Evolutionary conservation across 1,284 basidiomycete genomes (phyloP).

Genomic region (Fomes fomentarius): DNA sequence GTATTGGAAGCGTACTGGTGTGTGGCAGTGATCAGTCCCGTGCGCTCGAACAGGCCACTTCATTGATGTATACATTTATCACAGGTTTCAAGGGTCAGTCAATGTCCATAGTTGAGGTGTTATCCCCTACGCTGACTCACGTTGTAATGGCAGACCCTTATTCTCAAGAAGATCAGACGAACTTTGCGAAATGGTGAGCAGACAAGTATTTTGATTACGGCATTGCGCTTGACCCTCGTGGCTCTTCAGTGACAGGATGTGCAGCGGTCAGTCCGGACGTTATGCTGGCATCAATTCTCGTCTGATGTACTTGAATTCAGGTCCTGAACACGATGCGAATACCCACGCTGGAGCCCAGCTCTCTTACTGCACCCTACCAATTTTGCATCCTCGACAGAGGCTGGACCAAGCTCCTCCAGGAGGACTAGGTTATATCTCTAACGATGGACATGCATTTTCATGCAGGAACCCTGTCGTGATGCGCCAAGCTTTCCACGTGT

Average conservation of each 20-base stretch:
- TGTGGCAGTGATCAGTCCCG: neutral
- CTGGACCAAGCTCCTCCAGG: slow-evolving; percentile 28
- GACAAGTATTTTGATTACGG: too few relatives aligned
- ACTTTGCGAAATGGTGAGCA: slow-evolving; percentile 62
- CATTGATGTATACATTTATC: neutral
- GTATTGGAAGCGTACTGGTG: slow-evolving; percentile 62
- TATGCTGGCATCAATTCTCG: neutral
- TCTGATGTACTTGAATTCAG: slow-evolving; percentile 40
- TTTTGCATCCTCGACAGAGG: slow-evolving; percentile 52
- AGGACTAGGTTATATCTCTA: slow-evolving; percentile 53
- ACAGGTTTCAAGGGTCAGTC: slow-evolving; percentile 39
- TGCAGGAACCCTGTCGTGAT: slow-evolving; percentile 59
- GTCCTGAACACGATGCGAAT: slow-evolving; percentile 51
- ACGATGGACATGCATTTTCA: slow-evolving; percentile 55
- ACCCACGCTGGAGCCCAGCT: slow-evolving; percentile 44
- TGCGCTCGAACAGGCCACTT: neutral
- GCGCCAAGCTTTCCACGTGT: slow-evolving; percentile 65
- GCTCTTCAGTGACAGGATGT: slow-evolving; percentile 54
- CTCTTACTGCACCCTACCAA: slow-evolving; percentile 57
- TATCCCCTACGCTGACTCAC: too few relatives aligned
- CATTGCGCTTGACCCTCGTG: too few relatives aligned
- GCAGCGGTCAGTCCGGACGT: slow-evolving; percentile 39
- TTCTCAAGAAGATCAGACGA: slow-evolving; percentile 52
- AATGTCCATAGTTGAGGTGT: too few relatives aligned
- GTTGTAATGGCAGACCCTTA: slow-evolving; percentile 53